Evolutionary conservation across 2,329 filamentous ascomycete genomes (phyloP), one percentile per base, ranked within the genome.

Genomic region (Colletotrichum sp.): DNA sequence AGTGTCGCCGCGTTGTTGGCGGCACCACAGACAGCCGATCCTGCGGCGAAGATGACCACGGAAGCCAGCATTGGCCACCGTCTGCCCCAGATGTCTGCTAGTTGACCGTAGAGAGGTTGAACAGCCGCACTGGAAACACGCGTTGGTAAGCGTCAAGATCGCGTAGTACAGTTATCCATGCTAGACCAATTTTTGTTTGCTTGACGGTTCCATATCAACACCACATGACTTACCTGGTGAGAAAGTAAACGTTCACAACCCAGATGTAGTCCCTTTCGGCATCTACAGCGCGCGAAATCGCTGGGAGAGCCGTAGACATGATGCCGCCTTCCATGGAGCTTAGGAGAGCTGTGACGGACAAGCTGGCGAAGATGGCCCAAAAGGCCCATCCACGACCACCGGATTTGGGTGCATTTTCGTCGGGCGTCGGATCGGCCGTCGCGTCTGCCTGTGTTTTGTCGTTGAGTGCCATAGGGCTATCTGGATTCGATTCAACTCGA

Each of bases 1-100:
- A 92, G 80, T 52, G 87, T 80, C 72, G 87, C 84, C 1, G 71
- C 70, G n/a, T 79, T 79, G 65, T 70, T 78, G 7, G 52, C 71
- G 13, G 80, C 77, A 32, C 77, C 78, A 24, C 78, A 78, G 28
- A 79, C 66, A 36, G 73, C 71, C 30, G 81, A 82, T 7, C 81
- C 80, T 6, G 81, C 71, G 3, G 77, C 70, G 24, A 83, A 82
- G 2, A 78, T 28, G 69, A 64, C 76, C 21, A 77, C 72, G 7
- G 64, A 69, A 18, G 72, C 21, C 3, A 81, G 60, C 21, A 77
- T 72, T 8, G 76, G 59, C 76, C 72, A 78, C 24, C 79, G 71
- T 5, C 81, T 81, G 8, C 81, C 81, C 36, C 80, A 81, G 5
- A 82, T 60, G 69, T 81, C 79, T 66, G 76, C 76, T 6, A 81